phyloP scores from a whole-genome alignment of 257 asterid species.

The Ilex aquifolium region DNA sequence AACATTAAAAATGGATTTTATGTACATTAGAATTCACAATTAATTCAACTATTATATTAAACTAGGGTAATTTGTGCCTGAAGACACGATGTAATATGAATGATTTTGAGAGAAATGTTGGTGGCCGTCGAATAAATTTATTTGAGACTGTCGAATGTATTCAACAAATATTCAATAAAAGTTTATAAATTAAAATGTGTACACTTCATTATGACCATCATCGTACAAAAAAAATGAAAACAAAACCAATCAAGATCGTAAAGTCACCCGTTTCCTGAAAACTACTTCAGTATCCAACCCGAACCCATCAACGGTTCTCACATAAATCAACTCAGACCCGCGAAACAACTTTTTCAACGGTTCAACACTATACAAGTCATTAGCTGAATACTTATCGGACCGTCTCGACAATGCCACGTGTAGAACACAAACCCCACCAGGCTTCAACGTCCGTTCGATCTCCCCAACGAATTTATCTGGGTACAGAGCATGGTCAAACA shows the following conservation, averaged over 20 bases:
- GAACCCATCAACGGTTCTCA: slow-evolving; percentile 65
- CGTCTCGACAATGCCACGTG: slow-evolving; percentile 66
- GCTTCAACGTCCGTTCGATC: slow-evolving; percentile 72
- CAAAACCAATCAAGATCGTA: background rate
- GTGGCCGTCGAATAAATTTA: too few relatives aligned
- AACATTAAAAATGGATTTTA: too few relatives aligned
- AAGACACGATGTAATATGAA: too few relatives aligned
- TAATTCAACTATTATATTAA: too few relatives aligned
- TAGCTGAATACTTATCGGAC: slow-evolving; percentile 86
- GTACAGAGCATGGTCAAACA: slow-evolving; percentile 89
- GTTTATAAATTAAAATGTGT: too few relatives aligned
- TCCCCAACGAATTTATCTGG: slow-evolving; percentile 76
- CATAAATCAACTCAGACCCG: slow-evolving; percentile 52
- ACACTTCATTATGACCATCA: too few relatives aligned
- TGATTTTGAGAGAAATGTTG: too few relatives aligned
- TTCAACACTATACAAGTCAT: slow-evolving; percentile 69
- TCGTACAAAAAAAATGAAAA: background rate
- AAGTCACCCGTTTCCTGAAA: slow-evolving; percentile 41
- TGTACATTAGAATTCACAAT: too few relatives aligned
- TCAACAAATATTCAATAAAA: too few relatives aligned
- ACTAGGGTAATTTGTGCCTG: too few relatives aligned
- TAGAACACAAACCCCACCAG: slow-evolving; percentile 71
- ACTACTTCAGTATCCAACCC: slow-evolving; percentile 89
- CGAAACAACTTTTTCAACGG: slow-evolving; percentile 71
- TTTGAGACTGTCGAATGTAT: too few relatives aligned